phyloP scores from a whole-genome alignment of 139 green algal species.

The Astrephomene gubernaculifera region DNA sequence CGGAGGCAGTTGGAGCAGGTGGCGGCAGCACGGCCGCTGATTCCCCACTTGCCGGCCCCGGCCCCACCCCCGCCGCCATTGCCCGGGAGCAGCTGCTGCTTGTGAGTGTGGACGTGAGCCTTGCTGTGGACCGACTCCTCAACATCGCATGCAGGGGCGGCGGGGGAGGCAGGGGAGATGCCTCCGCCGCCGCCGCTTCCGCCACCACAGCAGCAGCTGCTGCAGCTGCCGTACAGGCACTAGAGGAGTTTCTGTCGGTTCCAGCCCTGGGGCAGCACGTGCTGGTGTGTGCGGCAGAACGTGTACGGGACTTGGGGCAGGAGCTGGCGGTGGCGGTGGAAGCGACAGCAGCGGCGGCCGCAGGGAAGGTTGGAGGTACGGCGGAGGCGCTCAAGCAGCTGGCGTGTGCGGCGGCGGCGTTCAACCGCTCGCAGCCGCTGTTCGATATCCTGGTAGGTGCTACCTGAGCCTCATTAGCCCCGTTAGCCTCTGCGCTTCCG shows the following conservation, averaged over 20 bases:
- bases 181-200: background rate
- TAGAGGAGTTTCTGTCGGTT: background rate
- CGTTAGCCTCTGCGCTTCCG: no score
- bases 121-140: background rate
- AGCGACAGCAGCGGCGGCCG: background rate
- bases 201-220: background rate
- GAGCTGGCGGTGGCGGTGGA: background rate
- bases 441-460: conserved; percentile 11
- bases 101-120: background rate
- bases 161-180: background rate
- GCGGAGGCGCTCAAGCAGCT: background rate
- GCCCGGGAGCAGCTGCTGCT: conserved; percentile 7
- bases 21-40: background rate
- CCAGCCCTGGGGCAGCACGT: conserved; percentile 23
- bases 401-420: background rate
- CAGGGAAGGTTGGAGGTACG: no score
- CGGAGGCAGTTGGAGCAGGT: background rate
- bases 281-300: conserved; percentile 16
- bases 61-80: background rate
- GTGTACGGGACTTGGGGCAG: background rate
- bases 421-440: background rate
- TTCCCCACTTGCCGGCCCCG: background rate
- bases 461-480: no score
- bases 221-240: background rate
- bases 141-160: background rate